These are phyloP conservation scores for Epichloe uncinata DNA, from an alignment of 2,329 filamentous ascomycete species.

Conservation along the genomic window DNA sequence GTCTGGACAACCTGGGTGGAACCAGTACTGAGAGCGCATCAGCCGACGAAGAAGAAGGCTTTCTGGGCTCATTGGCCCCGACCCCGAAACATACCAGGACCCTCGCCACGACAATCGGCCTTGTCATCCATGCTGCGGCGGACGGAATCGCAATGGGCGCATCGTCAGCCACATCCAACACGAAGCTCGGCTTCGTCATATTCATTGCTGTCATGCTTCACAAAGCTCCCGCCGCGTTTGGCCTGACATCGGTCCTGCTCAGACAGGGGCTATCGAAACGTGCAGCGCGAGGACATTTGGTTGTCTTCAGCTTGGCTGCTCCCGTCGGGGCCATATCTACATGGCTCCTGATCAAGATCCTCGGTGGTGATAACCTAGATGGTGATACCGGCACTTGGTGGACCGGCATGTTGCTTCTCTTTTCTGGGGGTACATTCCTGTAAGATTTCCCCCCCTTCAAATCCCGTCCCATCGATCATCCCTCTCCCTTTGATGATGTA, in stretches of 20 bases:
- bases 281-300: slow-evolving; percentile 67
- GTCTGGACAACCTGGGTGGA: slow-evolving; percentile 64
- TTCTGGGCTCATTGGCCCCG: slow-evolving; percentile 44
- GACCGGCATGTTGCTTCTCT: slow-evolving; percentile 86
- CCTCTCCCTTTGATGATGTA: neutral
- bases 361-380: slow-evolving; percentile 47
- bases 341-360: slow-evolving; percentile 62
- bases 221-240: slow-evolving; percentile 92
- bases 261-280: slow-evolving; percentile 87
- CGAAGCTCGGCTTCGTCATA: slow-evolving; percentile 74
- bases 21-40: slow-evolving; percentile 21
- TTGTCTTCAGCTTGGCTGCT: slow-evolving; percentile 84
- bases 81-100: slow-evolving; percentile 46
- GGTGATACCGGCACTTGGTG: slow-evolving; percentile 64
- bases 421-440: slow-evolving; percentile 96
- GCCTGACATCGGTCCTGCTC: slow-evolving; percentile 75
- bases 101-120: slow-evolving; percentile 74
- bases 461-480: neutral
- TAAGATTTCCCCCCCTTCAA: slow-evolving; percentile 32
- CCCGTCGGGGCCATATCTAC: slow-evolving; percentile 75
- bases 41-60: slow-evolving; percentile 44
- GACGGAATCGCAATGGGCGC: slow-evolving; percentile 95
- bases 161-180: slow-evolving; percentile 61
- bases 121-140: slow-evolving; percentile 92
- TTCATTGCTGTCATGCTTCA: slow-evolving; percentile 96